These are phyloP conservation scores for Naumovozyma castellii DNA, from an alignment of 805 yeast genomes.

Conservation along the genomic window DNA sequence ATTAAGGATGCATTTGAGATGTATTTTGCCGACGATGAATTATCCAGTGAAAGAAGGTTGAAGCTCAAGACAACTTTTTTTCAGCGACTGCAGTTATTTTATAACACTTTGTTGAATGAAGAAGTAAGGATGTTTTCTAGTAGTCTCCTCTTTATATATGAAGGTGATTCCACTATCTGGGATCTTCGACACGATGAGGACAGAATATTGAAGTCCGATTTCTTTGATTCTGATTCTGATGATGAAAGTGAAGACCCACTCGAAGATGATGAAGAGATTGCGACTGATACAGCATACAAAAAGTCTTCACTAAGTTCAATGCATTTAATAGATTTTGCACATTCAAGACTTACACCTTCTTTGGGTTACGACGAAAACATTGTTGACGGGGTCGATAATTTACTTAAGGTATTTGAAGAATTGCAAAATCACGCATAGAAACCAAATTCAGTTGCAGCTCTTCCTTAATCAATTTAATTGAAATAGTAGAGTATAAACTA, in stretches of 20 bases:
- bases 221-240: slow-evolving; percentile 27
- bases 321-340: slow-evolving; percentile 84
- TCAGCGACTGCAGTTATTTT: slow-evolving; percentile 55
- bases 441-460: too few species aligned
- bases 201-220: slow-evolving; percentile 28
- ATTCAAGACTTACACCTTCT: slow-evolving; percentile 55
- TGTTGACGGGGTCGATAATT: slow-evolving; percentile 57
- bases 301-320: slow-evolving; percentile 42
- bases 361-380: slow-evolving; percentile 64
- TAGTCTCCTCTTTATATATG: slow-evolving; percentile 65
- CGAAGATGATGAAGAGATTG: slow-evolving; percentile 17
- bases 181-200: slow-evolving; percentile 35
- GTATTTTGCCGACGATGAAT: slow-evolving; percentile 35
- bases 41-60: slow-evolving; percentile 28
- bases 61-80: slow-evolving; percentile 39
- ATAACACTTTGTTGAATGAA: slow-evolving; percentile 50
- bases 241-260: slow-evolving; percentile 30
- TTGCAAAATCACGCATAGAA: too few species aligned
- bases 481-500: too few species aligned
- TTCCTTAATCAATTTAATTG: too few species aligned
- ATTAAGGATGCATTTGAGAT: slow-evolving; percentile 37
- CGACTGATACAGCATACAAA: slow-evolving; percentile 9
- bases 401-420: slow-evolving; percentile 36
- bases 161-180: slow-evolving; percentile 55
- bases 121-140: slow-evolving; percentile 64